Evolutionary conservation across 768 basidiomycete genomes (phyloP).

Genomic region (Lactarius pseudohatsudake): DNA sequence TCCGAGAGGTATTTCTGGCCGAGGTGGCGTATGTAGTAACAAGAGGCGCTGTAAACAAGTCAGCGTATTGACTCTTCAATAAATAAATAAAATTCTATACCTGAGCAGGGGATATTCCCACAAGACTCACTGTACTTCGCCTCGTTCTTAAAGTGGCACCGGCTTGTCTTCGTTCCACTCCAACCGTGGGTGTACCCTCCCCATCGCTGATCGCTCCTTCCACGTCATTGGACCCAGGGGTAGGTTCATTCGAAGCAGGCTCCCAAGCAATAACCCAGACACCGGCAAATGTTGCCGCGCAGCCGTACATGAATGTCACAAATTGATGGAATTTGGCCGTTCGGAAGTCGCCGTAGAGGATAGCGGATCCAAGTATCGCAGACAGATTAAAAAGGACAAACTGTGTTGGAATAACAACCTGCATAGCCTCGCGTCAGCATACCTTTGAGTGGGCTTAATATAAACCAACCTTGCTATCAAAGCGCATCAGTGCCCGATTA

Average conservation of each 20-base stretch:
- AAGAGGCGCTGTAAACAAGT: conserved; percentile 51
- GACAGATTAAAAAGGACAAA: conserved; percentile 94
- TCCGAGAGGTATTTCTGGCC: conserved; percentile 37
- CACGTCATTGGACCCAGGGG: conserved; percentile 31
- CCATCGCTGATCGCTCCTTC: conserved; percentile 34
- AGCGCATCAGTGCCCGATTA: conserved; percentile 86
- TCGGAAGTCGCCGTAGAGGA: conserved; percentile 92
- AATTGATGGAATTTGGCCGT: conserved; percentile 78
- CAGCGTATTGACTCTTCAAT: conserved; percentile 7
- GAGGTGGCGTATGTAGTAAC: conserved; percentile 63
- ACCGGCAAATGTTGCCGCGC: conserved; percentile 84
- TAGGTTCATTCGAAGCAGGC: conserved; percentile 35
- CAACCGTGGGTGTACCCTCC: conserved; percentile 31
- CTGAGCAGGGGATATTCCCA: conserved; percentile 76
- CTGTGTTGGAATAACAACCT: conserved; percentile 92
- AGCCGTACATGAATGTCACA: conserved; percentile 83
- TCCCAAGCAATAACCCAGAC: conserved; percentile 85
- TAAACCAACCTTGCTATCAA: conserved; percentile 77
- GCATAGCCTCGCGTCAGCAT: conserved; percentile 10
- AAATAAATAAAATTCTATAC: conserved; percentile 36
- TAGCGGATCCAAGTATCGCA: conserved; percentile 88
- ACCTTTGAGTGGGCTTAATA: not conserved
- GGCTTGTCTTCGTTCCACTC: conserved; percentile 27
- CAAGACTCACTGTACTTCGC: conserved; percentile 57
- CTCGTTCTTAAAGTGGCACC: conserved; percentile 49